Conservation (phyloP, 352 stramenopile genomes). For the Phytophthora capsici region DNA sequence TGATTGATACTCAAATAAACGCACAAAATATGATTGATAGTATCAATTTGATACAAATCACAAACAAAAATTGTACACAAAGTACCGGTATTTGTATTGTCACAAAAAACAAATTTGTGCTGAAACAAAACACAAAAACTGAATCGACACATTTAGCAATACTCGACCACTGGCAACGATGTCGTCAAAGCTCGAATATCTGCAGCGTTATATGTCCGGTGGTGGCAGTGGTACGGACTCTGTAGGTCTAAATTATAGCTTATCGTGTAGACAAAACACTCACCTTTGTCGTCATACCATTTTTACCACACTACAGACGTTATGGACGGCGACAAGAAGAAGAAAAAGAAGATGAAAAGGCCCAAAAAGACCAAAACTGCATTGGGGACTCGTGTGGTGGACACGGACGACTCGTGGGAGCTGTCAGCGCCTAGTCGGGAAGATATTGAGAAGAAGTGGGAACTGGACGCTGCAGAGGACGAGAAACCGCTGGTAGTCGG, state of each 20-base stretch:
- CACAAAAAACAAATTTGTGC: slow-evolving; percentile 11
- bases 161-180: slow-evolving; percentile 26
- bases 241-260: background rate
- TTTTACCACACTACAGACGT: slow-evolving; percentile 6
- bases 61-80: too few relatives aligned
- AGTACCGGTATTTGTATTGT: too few relatives aligned
- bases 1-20: too few relatives aligned
- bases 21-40: too few relatives aligned
- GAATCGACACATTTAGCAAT: background rate
- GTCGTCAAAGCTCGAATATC: slow-evolving; percentile 80
- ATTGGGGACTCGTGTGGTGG: slow-evolving; percentile 53
- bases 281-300: background rate
- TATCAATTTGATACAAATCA: too few relatives aligned
- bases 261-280: slow-evolving; percentile 11
- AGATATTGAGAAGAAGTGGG: slow-evolving; percentile 67
- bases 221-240: slow-evolving; percentile 33
- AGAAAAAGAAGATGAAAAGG: slow-evolving; percentile 64
- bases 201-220: slow-evolving; percentile 77
- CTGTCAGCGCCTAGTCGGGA: slow-evolving; percentile 50
- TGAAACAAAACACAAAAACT: background rate
- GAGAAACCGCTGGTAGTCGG: slow-evolving; percentile 45
- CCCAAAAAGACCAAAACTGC: slow-evolving; percentile 40
- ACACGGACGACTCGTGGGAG: slow-evolving; percentile 67
- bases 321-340: slow-evolving; percentile 57
- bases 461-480: slow-evolving; percentile 61